Evolutionary conservation across 2,329 filamentous ascomycete species (phyloP), one percentile per base, ranked within the genome.

Genomic region (Drechslera avenae): DNA sequence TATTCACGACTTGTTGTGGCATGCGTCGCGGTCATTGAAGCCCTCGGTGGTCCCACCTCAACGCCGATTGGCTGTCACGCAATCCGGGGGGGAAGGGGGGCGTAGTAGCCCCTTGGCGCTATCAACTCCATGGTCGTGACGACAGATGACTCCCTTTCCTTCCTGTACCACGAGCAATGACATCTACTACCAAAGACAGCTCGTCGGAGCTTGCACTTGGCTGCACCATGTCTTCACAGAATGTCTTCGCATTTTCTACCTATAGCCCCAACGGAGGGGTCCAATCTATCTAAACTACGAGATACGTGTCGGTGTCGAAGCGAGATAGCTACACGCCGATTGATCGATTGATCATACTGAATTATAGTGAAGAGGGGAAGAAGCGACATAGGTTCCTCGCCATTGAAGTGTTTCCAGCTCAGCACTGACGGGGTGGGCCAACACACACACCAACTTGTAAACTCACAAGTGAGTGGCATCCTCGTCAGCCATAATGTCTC

Each of bases 181-280:
- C 60, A 56, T 30, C 42, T 46, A 52, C 49, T 43, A 48, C 46
- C 36, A 48, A 56, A 42, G 28, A 61, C 60, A 63, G 66, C 65
- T 64, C 57, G 13, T 52, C 37, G 45, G 59, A 68, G 63, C 62
- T 65, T 62, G 62, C 58, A 46, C 48, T 39, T 33, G 47, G 52
- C 48, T 48, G 50, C 50, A 60, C 48, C 43, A 50, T 63, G 50
- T 56, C 50, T 47, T 57, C 46, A 45, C 55, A 61, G 50, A 61
- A 66, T 69, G 57, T 59, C 55, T 59, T 58, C 58, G 57, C 59
- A 37, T 61, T 60, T 63, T 55, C 63, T 63, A 62, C 62, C 49
- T 65, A 81, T 81, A 81, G 77, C 79, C 81, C 80, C 80, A 81
- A 77, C 60, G 77, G 63, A 72, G 80, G 80, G 80, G 80, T 82